Conservation (phyloP, 345 rosid genomes). For the Eucalyptus brandiana region DNA sequence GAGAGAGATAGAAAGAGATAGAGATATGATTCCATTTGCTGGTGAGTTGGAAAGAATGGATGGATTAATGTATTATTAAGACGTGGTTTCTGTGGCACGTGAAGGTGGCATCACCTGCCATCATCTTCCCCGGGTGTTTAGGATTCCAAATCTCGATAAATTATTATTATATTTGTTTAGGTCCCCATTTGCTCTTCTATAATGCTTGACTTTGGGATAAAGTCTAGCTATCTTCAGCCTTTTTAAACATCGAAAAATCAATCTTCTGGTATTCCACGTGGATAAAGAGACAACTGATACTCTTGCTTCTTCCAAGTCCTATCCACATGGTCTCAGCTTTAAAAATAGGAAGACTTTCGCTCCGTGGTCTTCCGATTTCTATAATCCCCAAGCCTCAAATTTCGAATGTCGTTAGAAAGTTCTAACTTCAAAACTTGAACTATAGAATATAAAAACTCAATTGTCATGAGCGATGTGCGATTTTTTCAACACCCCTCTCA, state of each 20-base stretch:
- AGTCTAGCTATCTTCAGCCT: background rate
- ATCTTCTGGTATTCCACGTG: background rate
- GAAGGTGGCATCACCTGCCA: background rate
- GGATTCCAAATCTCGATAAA: background rate
- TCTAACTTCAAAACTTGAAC: background rate
- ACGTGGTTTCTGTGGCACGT: background rate
- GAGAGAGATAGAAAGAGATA: background rate
- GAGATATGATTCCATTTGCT: background rate
- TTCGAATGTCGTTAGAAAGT: background rate
- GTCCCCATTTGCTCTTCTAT: background rate
- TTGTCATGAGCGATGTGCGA: accelerated
- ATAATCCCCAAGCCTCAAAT: background rate
- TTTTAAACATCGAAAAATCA: background rate
- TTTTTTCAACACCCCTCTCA: background rate
- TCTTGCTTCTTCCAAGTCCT: background rate
- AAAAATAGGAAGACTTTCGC: background rate
- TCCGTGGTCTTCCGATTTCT: background rate
- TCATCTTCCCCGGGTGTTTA: background rate
- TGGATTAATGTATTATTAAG: background rate
- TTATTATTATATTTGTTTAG: background rate
- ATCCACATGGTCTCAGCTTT: background rate
- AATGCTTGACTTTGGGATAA: background rate
- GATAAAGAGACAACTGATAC: background rate
- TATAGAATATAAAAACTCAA: background rate
- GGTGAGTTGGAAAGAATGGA: background rate